A percentile compares a stretch with the other conserved stretches of the same genome.
Conservation (phyloP, 169 alveolate genomes). For the Plasmodium inui region DNA sequence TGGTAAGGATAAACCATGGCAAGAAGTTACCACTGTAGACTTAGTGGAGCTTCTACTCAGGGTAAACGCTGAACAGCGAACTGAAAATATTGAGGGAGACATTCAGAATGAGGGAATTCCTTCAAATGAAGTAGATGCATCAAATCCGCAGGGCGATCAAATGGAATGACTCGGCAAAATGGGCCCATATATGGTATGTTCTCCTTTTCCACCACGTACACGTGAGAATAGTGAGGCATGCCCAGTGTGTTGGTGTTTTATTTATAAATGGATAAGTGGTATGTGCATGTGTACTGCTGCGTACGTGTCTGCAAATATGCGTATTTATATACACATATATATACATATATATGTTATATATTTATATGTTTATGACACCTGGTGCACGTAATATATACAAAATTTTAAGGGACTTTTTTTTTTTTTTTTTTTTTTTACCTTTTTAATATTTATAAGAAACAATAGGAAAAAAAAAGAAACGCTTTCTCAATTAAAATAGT, state of each 20-base stretch:
- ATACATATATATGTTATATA: not conserved
- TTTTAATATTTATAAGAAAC: slow-evolving; percentile 7
- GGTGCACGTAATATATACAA: slow-evolving; percentile 12
- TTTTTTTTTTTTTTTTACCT: slow-evolving; percentile 22
- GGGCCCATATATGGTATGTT: not conserved
- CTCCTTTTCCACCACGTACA: not conserved
- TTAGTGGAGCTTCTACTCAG: slow-evolving; percentile 26
- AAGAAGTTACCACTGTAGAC: slow-evolving; percentile 34
- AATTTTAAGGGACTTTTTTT: slow-evolving; percentile 9
- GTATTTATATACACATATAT: not conserved
- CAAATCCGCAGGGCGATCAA: slow-evolving; percentile 2
- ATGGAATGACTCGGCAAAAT: not conserved
- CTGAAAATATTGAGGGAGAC: slow-evolving; percentile 9
- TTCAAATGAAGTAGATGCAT: not conserved
- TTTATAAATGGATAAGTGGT: not conserved
- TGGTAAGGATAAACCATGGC: slow-evolving; percentile 85
- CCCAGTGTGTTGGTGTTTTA: not conserved
- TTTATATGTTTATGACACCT: not conserved
- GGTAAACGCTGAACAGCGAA: slow-evolving; percentile 27
- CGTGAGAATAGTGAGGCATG: not conserved
- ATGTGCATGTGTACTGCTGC: slow-evolving; percentile 1
- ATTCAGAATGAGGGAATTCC: slow-evolving; percentile 8
- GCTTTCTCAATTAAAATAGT: not conserved
- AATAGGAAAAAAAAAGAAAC: slow-evolving; percentile 10
- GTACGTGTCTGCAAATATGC: not conserved